Conservation (phyloP, 2,329 filamentous ascomycete genomes). For the Cercospora sp. region DNA sequence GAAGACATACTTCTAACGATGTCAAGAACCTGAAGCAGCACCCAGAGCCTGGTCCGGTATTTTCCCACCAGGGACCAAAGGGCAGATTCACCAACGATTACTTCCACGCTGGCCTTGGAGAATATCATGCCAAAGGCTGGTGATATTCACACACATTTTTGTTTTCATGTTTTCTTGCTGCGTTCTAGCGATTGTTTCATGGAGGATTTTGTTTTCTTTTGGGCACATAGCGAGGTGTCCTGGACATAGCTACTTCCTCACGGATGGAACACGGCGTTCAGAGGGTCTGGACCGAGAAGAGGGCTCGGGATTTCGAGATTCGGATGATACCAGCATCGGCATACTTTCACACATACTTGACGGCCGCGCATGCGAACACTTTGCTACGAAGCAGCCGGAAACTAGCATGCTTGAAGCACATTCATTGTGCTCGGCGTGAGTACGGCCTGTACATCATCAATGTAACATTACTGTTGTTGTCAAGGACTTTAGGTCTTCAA, state of each 20-base stretch:
- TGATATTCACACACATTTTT: slow-evolving; percentile 44
- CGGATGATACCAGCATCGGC: slow-evolving; percentile 34
- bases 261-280: slow-evolving; percentile 19
- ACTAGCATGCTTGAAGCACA: slow-evolving; percentile 21
- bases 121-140: slow-evolving; percentile 86
- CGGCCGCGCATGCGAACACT: slow-evolving; percentile 19
- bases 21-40: slow-evolving; percentile 84
- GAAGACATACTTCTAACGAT: slow-evolving; percentile 86
- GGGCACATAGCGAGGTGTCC: slow-evolving; percentile 10
- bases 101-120: slow-evolving; percentile 77
- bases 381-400: slow-evolving; percentile 20
- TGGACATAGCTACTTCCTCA: slow-evolving; percentile 17
- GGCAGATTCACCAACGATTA: slow-evolving; percentile 80
- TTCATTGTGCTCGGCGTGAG: slow-evolving; percentile 22
- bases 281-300: slow-evolving; percentile 1
- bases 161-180: slow-evolving; percentile 27
- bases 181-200: slow-evolving; percentile 33
- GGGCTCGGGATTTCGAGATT: slow-evolving; percentile 16
- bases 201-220: neutral
- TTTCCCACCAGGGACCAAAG: slow-evolving; percentile 38
- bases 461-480: slow-evolving; percentile 23
- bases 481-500: slow-evolving; percentile 2
- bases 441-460: slow-evolving; percentile 25
- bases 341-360: slow-evolving; percentile 23
- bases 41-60: slow-evolving; percentile 63